phyloP scores from a whole-genome alignment of 2,329 filamentous ascomycete species.

The Fusarium sp. region DNA sequence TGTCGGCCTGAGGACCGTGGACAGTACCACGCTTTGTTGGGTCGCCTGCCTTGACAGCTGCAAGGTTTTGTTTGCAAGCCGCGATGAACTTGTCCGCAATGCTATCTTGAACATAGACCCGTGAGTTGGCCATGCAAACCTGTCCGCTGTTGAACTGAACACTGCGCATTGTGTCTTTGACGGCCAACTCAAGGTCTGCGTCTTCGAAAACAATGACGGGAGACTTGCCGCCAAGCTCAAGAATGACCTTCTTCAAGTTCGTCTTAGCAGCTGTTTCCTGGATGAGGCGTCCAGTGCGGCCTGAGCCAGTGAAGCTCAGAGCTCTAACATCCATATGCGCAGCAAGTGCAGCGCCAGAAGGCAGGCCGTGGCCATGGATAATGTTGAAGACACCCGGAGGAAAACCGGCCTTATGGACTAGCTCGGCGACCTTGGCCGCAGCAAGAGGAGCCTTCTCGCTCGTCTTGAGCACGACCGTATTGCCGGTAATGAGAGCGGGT shows the following conservation, averaged over 20 bases:
- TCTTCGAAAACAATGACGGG: slow-evolving; percentile 75
- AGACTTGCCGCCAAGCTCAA: slow-evolving; percentile 77
- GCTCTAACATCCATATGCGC: slow-evolving; percentile 77
- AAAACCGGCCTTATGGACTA: slow-evolving; percentile 79
- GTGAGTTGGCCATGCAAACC: slow-evolving; percentile 69
- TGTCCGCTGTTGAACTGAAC: slow-evolving; percentile 69
- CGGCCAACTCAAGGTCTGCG: slow-evolving; percentile 46
- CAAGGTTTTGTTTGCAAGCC: slow-evolving; percentile 9
- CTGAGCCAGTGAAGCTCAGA: slow-evolving; percentile 82
- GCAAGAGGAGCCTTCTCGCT: slow-evolving; percentile 39
- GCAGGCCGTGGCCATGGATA: slow-evolving; percentile 75
- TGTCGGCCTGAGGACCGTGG: slow-evolving; percentile 31
- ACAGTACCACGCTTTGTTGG: slow-evolving; percentile 3
- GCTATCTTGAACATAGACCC: slow-evolving; percentile 67
- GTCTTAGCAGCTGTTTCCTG: slow-evolving; percentile 77
- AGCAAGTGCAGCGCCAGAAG: slow-evolving; percentile 74
- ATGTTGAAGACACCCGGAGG: slow-evolving; percentile 82
- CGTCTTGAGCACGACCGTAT: slow-evolving; percentile 32
- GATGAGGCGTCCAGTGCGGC: slow-evolving; percentile 76
- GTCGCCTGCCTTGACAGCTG: slow-evolving; percentile 9
- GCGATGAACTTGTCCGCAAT: slow-evolving; percentile 50
- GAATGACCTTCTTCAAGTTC: slow-evolving; percentile 72
- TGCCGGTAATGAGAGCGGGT: slow-evolving; percentile 32
- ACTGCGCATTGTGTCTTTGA: slow-evolving; percentile 59
- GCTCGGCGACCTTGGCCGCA: slow-evolving; percentile 52